Evolutionary conservation across 176 grass and related monocot species (phyloP).

Genomic region (Poa annua): DNA sequence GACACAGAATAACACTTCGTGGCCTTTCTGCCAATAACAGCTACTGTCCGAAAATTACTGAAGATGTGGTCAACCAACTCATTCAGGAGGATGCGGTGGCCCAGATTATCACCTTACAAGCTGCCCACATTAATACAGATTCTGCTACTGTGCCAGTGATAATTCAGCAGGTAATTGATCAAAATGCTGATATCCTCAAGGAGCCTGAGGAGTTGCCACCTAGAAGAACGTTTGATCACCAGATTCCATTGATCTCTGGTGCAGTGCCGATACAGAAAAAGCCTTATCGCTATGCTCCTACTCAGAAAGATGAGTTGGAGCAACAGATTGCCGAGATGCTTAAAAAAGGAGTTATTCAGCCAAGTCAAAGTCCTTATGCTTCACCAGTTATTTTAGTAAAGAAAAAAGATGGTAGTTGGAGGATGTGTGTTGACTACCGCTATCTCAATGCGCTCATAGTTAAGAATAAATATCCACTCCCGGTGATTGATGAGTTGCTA

Average conservation of each 20-base stretch:
- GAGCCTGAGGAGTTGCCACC: background rate
- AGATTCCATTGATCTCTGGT: background rate
- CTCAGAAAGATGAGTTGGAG: background rate
- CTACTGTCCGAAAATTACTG: too few relatives aligned
- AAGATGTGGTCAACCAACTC: too few relatives aligned
- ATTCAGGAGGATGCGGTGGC: too few relatives aligned
- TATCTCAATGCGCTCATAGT: background rate
- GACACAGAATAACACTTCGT: too few relatives aligned
- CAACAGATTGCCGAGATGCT: background rate
- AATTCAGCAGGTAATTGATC: too few relatives aligned
- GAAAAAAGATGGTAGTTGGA: background rate
- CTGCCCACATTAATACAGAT: too few relatives aligned
- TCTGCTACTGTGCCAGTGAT: too few relatives aligned
- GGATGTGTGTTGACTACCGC: background rate
- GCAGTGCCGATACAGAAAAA: background rate
- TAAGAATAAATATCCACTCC: background rate
- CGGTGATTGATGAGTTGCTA: background rate
- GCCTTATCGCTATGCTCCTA: background rate
- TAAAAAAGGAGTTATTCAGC: background rate
- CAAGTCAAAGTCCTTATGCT: background rate
- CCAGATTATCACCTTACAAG: too few relatives aligned
- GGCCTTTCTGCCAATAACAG: too few relatives aligned
- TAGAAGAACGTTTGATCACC: background rate
- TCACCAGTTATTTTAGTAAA: background rate
- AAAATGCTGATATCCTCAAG: background rate